Evolutionary conservation across 768 basidiomycete species (phyloP).

Genomic region (Auriculariales sp.): DNA sequence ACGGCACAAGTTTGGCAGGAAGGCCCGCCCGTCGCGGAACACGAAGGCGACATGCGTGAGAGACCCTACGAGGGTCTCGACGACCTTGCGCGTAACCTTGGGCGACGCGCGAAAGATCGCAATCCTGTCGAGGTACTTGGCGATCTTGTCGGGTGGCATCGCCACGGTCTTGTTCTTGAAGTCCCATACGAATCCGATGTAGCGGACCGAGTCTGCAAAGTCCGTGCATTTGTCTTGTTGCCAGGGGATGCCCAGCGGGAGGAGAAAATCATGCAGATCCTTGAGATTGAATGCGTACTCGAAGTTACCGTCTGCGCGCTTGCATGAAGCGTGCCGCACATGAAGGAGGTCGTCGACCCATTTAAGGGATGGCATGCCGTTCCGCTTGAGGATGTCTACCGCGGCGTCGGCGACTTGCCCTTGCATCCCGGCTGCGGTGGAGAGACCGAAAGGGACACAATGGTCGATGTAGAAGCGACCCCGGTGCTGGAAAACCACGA

Average conservation of each 20-base stretch:
- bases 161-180: slow-evolving; percentile 14
- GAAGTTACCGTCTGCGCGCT: not conserved
- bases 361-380: slow-evolving; percentile 6
- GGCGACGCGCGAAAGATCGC: slow-evolving; percentile 5
- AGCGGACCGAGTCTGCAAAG: slow-evolving; percentile 16
- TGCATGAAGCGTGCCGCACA: not conserved
- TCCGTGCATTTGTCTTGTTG: slow-evolving; percentile 13
- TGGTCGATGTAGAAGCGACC: slow-evolving; percentile 12
- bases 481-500: not conserved
- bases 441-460: slow-evolving; percentile 11
- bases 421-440: slow-evolving; percentile 10
- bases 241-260: slow-evolving; percentile 13
- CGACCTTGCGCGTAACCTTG: slow-evolving; percentile 6
- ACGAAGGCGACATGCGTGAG: slow-evolving; percentile 21
- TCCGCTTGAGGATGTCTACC: slow-evolving; percentile 5
- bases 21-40: slow-evolving; percentile 13
- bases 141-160: slow-evolving; percentile 18
- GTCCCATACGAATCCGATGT: slow-evolving; percentile 26
- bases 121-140: slow-evolving; percentile 16
- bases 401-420: slow-evolving; percentile 9
- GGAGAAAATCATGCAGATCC: slow-evolving; percentile 3
- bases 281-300: not conserved
- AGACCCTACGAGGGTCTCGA: slow-evolving; percentile 15
- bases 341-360: slow-evolving; percentile 20
- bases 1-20: slow-evolving; percentile 14